Base-by-base conservation (phyloP, 352 stramenopile genomes). In the Globisporangium okanoganense region DNA sequence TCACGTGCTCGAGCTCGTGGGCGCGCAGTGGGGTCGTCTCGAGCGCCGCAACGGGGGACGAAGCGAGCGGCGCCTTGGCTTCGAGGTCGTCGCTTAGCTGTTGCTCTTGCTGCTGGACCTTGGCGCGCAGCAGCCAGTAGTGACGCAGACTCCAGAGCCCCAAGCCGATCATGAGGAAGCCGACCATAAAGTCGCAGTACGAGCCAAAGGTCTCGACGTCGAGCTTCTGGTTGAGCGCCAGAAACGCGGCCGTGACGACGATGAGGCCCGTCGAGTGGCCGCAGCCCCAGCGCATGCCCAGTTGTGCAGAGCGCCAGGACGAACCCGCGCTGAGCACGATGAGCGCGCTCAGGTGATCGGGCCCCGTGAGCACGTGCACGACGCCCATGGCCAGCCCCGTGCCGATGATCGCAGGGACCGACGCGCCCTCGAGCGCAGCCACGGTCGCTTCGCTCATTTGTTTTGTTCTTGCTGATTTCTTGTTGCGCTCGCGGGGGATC, bases 271-370 rank as follows among this genome's bases (percentile, higher is more conserved):
- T 85, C 5, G 78, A 91, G 66, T 97, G 88, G 50, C 88, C 88
- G 47, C 90, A 76, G n/a, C 90, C 90, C 90, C 88, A 97, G 68
- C 84, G 82, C 62, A 97, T 78, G 18, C 88, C 88, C 8, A 96
- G 69, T 31, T 80, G 75, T 55, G 90, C 95, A 25, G 85, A 87
- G 25, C 73, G 75, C 65, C 72, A 87, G 41, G 78, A 92, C 0
- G 75, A 85, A 1, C 76, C 81, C 0, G 85, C 82, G 58, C 75
- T 92, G 4, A 96, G 71, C 51, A 92, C 94, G 36, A 89, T 90
- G 12, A 97, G 71, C 20, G 88, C 88, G 33, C 79, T 90, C 22
- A 97, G 72, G 68, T 97, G 90, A 66, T 97, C 88, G 3, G 90
- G 90, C 0, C 75, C 76, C 1, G 76, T 86, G 6, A 86, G 62